Conservation (phyloP, 1,284 basidiomycete genomes). For the Pisolithus thermaeus region DNA sequence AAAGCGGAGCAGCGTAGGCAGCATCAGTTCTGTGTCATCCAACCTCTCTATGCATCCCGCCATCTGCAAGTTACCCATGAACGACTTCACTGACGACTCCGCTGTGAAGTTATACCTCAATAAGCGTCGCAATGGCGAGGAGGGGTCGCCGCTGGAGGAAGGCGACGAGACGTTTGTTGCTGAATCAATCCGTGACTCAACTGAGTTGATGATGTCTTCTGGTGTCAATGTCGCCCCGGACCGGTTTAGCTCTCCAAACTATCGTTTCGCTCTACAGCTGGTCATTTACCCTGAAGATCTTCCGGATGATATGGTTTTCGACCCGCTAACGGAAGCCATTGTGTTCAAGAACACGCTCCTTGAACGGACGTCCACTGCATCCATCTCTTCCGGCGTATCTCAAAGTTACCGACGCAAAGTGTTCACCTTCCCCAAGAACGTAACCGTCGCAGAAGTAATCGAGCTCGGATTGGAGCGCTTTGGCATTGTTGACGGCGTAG, state of each 20-base stretch:
- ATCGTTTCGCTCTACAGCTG: constrained; percentile 82
- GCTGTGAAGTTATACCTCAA: constrained; percentile 96
- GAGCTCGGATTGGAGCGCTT: constrained; percentile 89
- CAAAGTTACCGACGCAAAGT: constrained; percentile 65
- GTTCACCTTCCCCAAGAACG: constrained; percentile 87
- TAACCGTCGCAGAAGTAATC: constrained; percentile 94
- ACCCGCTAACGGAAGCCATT: constrained; percentile 86
- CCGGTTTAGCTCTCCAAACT: constrained; percentile 73
- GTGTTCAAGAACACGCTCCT: constrained; percentile 70
- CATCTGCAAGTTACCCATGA: constrained; percentile 89
- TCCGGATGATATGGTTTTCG: constrained; percentile 90
- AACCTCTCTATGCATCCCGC: constrained; percentile 92
- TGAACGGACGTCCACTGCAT: constrained; percentile 42
- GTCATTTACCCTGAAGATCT: constrained; percentile 85
- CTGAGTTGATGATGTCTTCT: constrained; percentile 39
- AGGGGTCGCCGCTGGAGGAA: constrained; percentile 23
- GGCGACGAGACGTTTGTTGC: constrained; percentile 50
- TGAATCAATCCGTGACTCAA: constrained; percentile 27
- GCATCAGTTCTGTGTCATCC: constrained; percentile 87
- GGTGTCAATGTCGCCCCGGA: constrained; percentile 53
- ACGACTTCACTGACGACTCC: constrained; percentile 95
- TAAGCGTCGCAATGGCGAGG: constrained; percentile 37
- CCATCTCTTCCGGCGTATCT: constrained; percentile 47
- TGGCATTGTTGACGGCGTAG: constrained; percentile 91
- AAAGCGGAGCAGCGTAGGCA: constrained; percentile 88